phyloP scores from a whole-genome alignment of 2,329 filamentous ascomycete genomes.

The Penicillium decumbens region DNA sequence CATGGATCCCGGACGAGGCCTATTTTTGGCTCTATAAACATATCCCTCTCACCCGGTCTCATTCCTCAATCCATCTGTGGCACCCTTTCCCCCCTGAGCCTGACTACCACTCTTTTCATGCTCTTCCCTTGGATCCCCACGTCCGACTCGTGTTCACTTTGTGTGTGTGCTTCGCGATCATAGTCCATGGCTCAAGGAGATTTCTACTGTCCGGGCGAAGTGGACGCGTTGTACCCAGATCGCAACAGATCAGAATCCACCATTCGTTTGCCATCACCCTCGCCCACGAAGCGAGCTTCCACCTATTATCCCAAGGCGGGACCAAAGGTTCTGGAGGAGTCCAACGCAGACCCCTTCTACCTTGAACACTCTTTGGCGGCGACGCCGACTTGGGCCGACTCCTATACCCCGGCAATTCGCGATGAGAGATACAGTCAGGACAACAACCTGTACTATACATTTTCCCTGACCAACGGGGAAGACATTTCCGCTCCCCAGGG shows the following conservation, averaged over 20 bases:
- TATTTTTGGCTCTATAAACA: constrained; percentile 39
- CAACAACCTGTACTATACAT: constrained; percentile 30
- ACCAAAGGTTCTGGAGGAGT: constrained; percentile 29
- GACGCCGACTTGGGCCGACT: constrained; percentile 24
- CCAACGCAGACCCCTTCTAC: constrained; percentile 39
- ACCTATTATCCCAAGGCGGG: constrained; percentile 29
- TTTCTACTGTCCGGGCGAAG: constrained; percentile 30
- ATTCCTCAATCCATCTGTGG: constrained; percentile 16
- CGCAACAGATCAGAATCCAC: constrained; percentile 32
- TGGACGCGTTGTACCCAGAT: constrained; percentile 30
- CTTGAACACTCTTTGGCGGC: constrained; percentile 34
- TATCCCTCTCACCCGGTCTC: constrained; percentile 24
- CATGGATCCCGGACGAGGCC: constrained; percentile 15
- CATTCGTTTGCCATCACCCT: constrained; percentile 26
- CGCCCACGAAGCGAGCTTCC: constrained; percentile 28
- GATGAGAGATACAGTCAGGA: constrained; percentile 32
- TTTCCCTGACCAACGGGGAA: constrained; percentile 25
- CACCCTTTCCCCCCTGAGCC: constrained; percentile 4
- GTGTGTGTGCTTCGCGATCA: constrained; percentile 21
- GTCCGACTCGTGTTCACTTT: constrained; percentile 7
- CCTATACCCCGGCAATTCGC: constrained; percentile 25
- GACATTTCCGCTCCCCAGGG: constrained; percentile 12
- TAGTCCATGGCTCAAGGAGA: constrained; percentile 39
- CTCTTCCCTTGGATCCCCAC: constrained; percentile 8
- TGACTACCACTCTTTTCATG: constrained; percentile 1